Evolutionary conservation across 176 grass and related monocot genomes (phyloP).

Genomic region (Rhipidocladum racemiflorum): DNA sequence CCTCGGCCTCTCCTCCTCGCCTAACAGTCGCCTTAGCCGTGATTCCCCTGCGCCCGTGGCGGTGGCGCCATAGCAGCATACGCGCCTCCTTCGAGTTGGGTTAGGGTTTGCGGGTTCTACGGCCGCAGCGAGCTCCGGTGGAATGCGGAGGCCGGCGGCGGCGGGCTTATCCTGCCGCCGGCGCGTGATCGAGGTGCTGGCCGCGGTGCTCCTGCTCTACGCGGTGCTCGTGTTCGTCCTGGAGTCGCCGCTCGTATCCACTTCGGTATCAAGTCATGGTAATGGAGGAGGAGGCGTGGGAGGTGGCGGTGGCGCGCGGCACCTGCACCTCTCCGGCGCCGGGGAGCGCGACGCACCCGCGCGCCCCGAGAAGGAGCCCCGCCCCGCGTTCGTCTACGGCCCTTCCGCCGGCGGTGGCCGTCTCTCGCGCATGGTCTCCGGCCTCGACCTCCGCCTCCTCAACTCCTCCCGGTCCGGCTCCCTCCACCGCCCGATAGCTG

Average conservation of each 20-base stretch:
- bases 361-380: slow-evolving; percentile 23
- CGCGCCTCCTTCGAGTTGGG: background rate
- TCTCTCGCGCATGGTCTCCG: background rate
- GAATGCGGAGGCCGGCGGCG: slow-evolving; percentile 27
- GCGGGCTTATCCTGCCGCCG: slow-evolving; percentile 11
- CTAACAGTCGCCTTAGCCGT: no score
- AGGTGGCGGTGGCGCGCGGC: no score
- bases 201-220: slow-evolving; percentile 37
- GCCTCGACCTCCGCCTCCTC: slow-evolving; percentile 35
- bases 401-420: background rate
- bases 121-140: background rate
- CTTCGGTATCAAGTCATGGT: background rate
- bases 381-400: background rate
- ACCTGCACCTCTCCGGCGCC: no score
- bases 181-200: slow-evolving; percentile 32
- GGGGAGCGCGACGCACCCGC: background rate
- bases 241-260: slow-evolving; percentile 43
- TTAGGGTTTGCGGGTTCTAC: background rate
- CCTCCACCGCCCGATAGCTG: slow-evolving; percentile 16
- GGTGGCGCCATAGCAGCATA: no score
- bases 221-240: slow-evolving; percentile 32
- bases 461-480: slow-evolving; percentile 27
- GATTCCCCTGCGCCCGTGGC: no score
- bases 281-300: background rate
- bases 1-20: no score